Evolutionary conservation across 805 yeast genomes (phyloP), one percentile per base, ranked within the genome.

Genomic region (Wickerhamiella bombiphila): DNA sequence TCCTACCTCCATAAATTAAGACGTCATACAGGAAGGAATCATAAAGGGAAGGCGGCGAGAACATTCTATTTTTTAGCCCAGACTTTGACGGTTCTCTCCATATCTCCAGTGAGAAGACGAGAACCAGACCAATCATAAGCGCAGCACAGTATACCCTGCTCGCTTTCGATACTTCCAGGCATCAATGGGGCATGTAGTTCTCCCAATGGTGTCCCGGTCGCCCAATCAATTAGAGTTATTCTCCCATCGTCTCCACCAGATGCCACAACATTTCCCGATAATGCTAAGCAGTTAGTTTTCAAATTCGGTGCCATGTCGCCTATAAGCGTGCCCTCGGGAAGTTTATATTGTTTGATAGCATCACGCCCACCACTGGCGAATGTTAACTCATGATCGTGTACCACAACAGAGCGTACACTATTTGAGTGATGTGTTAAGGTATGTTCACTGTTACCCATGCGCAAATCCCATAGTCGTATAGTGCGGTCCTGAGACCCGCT

Each of bases 401-500:
- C 47, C 0, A 72, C 66, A 48, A 91, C 59, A 40, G 79, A 76
- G 49, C 97, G 68, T 1, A 91, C 79, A 19, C 86, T 68, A 52
- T 81, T 80, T 31, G 76, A 66, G 57, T 88, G 98, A 44, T 83
- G 93, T 0, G 97, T 85, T 21, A 93, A 55, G 0, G 81, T 73
- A 11, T 79, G 63, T 43, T 63, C 65, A 1, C 86, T 69, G 46
- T 72, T 73, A 4, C 88, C 94, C 16, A 85, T 82, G 3, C 79
- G 71, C 21, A 83, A 53, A 56, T 91, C 97, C 94, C 95, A 91
- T n/a, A 86, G 60, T 42, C 85, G 63, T 3, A 91, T 70, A 0
- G 95, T 82, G 1, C 79, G 66, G 56, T 91, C 98, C 68, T 74
- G 75, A 0, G 94, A 79, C 16, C 83, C 72, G 17, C 93, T 70